These are phyloP conservation scores for Microglena sp. DNA, from an alignment of 139 green algal species.

Conservation along the genomic window DNA sequence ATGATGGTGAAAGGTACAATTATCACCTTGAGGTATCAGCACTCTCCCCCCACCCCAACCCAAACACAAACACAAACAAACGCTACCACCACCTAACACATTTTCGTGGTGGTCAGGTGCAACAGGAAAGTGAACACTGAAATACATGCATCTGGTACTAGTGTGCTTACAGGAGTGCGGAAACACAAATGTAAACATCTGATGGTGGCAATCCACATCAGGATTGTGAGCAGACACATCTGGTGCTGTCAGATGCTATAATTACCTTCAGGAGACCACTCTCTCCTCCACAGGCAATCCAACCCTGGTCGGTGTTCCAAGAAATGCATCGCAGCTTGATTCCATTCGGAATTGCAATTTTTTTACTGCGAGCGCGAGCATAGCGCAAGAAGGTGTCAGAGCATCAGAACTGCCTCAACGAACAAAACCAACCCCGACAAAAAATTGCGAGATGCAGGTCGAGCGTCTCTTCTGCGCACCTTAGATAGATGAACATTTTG, in stretches of 20 bases:
- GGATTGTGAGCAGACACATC: neutral
- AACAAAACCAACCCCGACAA: neutral
- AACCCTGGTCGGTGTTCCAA: slow-evolving; percentile 66
- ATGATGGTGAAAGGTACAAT: no score
- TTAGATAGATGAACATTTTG: slow-evolving; percentile 12
- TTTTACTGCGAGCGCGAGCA: slow-evolving; percentile 55
- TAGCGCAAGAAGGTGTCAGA: neutral
- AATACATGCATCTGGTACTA: neutral
- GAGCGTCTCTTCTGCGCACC: neutral
- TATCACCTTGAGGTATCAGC: no score
- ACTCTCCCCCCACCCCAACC: no score
- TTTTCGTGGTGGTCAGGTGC: no score
- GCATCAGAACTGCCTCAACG: neutral
- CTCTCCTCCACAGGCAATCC: slow-evolving; percentile 69
- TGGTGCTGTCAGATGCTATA: neutral
- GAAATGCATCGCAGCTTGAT: slow-evolving; percentile 53
- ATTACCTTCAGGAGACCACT: slow-evolving; percentile 69
- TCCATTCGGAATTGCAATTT: slow-evolving; percentile 73
- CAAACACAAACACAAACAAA: no score
- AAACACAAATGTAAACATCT: neutral
- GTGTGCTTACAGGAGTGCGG: neutral
- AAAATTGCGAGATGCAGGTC: neutral
- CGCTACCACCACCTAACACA: no score
- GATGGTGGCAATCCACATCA: no score
- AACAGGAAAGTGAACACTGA: no score